Conservation (phyloP, 306 rosid genomes). For the Castanospermum australe region DNA sequence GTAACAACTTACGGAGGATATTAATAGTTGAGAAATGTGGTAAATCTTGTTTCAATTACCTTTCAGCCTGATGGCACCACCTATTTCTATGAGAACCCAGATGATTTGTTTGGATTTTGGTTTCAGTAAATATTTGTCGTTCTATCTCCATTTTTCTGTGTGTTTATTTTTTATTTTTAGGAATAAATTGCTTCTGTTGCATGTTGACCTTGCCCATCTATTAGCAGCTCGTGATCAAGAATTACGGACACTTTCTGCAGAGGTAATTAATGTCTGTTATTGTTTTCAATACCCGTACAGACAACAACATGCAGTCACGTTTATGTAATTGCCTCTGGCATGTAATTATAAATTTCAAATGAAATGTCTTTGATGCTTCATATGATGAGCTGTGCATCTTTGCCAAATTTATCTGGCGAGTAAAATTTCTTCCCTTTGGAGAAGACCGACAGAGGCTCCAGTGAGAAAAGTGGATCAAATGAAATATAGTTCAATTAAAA, state of each 20-base stretch:
- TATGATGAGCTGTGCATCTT: background rate
- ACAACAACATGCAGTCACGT: background rate
- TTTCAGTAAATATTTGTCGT: background rate
- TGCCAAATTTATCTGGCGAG: background rate
- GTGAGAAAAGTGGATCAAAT: no score
- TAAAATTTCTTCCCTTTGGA: background rate
- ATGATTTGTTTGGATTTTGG: background rate
- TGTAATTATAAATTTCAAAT: background rate
- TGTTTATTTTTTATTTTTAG: no score
- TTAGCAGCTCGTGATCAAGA: slow-evolving; percentile 99
- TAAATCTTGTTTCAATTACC: background rate
- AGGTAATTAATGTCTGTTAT: slow-evolving; percentile 54
- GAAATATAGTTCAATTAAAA: no score
- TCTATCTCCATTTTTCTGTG: background rate
- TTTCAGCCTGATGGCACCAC: background rate
- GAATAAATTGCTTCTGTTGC: no score
- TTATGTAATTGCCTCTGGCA: background rate
- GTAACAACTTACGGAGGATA: background rate
- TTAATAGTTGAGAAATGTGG: background rate
- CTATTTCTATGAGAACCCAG: background rate
- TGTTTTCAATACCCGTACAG: background rate
- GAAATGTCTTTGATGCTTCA: background rate
- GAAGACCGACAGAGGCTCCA: no score
- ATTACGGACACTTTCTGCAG: slow-evolving; percentile 89
- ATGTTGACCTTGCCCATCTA: slow-evolving; percentile 99